Evolutionary conservation across 163 green algal genomes (phyloP), one percentile per base, ranked within the genome.

Genomic region (Trebouxia gelatinosa): DNA sequence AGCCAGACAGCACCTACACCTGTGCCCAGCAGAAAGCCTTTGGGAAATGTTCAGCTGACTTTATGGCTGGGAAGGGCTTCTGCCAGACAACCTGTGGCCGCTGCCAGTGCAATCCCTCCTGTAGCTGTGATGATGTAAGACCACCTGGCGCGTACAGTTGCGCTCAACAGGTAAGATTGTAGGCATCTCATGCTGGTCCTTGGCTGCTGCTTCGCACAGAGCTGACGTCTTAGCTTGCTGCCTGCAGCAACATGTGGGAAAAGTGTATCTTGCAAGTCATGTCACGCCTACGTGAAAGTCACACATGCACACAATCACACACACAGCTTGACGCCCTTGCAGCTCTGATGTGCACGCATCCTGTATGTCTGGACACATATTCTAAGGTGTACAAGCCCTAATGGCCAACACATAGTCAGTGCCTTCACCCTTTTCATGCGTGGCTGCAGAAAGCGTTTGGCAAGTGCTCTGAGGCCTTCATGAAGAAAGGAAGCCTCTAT

Each of bases 1-100:
- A 59, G 48, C 68, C 74, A 32, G n/a, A 35, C 59, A 38, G 64
- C 34, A 70, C 39, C 5, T 80, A 74, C 74, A 80, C 57, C 7
- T 80, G 74, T 66, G n/a, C 74, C 23, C 74, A 80, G 74, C 74
- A 80, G 58, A 80, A 80, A 39, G 38, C 37, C 13, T 80, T 67
- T 58, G 74, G 74, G 1, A 29, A 74, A 29, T 80, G 74, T 39
- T 32, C 21, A 28, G 37, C 50, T 0, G 62, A 9, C 58, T 80
- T 76, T 72, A 37, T 72, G 23, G 6, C 9, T 59, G 51, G 32
- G 5, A 29, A 62, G 48, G 51, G 51, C 28, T 35, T 70, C 34
- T 78, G 72, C 51, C 34, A 54, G 17, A 65, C 29, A 13, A 78
- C 72, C 23, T 78, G 72, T 70, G 72, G 72, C 31, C 46, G 54